These are phyloP conservation scores for Tricladium varicosporioides DNA, from an alignment of 2,329 filamentous ascomycete genomes.

Conservation along the genomic window DNA sequence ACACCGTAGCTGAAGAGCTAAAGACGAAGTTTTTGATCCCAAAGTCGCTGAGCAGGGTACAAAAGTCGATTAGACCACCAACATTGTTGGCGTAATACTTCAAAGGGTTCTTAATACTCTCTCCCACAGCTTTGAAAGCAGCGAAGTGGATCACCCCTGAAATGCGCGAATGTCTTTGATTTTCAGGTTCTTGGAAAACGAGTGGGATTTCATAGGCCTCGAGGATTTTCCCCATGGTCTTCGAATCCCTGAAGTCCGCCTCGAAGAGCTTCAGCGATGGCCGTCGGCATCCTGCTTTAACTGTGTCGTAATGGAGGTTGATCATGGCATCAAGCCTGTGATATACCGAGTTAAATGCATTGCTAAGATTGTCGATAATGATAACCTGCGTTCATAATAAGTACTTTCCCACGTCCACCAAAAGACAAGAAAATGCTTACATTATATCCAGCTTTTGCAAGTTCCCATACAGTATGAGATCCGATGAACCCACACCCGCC, in stretches of 20 bases:
- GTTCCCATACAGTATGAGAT: constrained; percentile 47
- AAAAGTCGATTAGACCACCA: constrained; percentile 59
- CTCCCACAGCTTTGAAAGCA: constrained; percentile 53
- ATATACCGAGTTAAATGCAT: constrained; percentile 31
- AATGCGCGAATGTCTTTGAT: constrained; percentile 40
- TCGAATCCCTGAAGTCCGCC: constrained; percentile 28
- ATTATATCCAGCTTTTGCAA: constrained; percentile 47
- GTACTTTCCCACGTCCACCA: background rate
- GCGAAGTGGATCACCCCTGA: constrained; percentile 68
- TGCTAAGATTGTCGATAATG: constrained; percentile 36
- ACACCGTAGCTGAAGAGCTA: constrained; percentile 66
- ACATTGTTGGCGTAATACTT: constrained; percentile 69
- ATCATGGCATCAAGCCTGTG: constrained; percentile 22
- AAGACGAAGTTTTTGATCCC: constrained; percentile 66
- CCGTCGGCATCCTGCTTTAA: constrained; percentile 12
- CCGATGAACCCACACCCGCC: constrained; percentile 49
- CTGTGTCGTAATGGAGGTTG: constrained; percentile 17
- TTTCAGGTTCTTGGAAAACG: constrained; percentile 6
- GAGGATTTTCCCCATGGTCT: constrained; percentile 26
- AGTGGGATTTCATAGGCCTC: constrained; percentile 20
- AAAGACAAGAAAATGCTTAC: constrained; percentile 9
- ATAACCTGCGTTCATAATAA: constrained; percentile 34
- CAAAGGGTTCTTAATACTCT: constrained; percentile 59
- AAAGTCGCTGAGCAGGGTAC: constrained; percentile 54
- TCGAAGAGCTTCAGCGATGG: constrained; percentile 30